Evolutionary conservation across 2,329 filamentous ascomycete genomes (phyloP), one percentile per base, ranked within the genome.

Genomic region (Chaetomium olivaceum): DNA sequence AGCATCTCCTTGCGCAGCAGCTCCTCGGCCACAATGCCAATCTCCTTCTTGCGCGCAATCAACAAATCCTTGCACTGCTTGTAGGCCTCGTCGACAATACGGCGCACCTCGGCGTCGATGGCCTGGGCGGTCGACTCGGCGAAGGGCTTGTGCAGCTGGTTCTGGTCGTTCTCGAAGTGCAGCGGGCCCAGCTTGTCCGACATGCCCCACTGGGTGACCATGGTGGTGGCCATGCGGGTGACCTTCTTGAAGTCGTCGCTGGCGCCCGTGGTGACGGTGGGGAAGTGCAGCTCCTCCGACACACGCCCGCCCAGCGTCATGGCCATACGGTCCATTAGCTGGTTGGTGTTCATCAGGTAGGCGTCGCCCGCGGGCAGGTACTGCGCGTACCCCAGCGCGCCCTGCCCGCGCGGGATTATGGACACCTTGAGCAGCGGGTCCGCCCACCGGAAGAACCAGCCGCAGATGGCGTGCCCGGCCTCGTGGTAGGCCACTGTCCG

Each of bases 171-270:
- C 73, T 95, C 90, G 78, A 94, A 99, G 82, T 96, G 91, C 69
- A 99, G 84, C 70, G 93, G 93, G 33, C 94, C 94, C 56, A 99
- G 89, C 81, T 96, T 96, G 71, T 91, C 87, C 50, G 91, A 96
- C 95, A 99, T 99, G 71, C 95, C 95, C 89, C 93, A 99, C 77
- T 97, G 92, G n/a, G 94, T 99, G 33, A 99, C 95, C 95, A 99
- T 99, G 68, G 91, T 90, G 21, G 91, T 96, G 3, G 95, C 96
- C 91, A 97, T 94, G 64, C 89, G 87, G 2, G 95, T 97, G 50
- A 98, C 95, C 81, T 99, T 99, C 80, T 95, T 94, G 86, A 99
- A 99, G 77, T 99, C 95, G 77, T 98, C 95, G 62, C 89, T 93
- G 23, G 94, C 95, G 64, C 95, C 95, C 56, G 91, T 95, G 1